Evolutionary conservation across 2,329 filamentous ascomycete genomes (phyloP).

Genomic region (Calonectria pseudoturangicola): DNA sequence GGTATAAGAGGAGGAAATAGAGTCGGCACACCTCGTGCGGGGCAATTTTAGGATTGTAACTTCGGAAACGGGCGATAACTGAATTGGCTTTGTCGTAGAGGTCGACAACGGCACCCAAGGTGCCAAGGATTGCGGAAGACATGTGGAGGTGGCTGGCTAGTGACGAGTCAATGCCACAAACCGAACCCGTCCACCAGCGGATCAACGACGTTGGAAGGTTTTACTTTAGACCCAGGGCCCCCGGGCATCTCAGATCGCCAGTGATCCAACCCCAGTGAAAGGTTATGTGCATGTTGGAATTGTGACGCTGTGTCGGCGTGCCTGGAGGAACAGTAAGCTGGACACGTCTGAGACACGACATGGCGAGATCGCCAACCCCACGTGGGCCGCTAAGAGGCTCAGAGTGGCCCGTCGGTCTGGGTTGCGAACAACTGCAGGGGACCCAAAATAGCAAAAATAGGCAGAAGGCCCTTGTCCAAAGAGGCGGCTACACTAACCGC

Average conservation of each 20-base stretch:
- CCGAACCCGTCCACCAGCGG: neutral
- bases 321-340: neutral
- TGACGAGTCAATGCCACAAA: neutral
- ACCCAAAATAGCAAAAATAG: conserved; percentile 11
- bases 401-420: neutral
- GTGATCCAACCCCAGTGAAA: neutral
- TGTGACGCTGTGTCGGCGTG: neutral
- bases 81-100: conserved; percentile 16
- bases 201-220: conserved; percentile 11
- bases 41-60: conserved; percentile 16
- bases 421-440: neutral
- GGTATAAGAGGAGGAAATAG: conserved; percentile 24
- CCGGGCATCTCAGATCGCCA: conserved; percentile 1
- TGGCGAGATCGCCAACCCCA: neutral
- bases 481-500: neutral
- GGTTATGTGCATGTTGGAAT: conserved; percentile 4
- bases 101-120: conserved; percentile 1
- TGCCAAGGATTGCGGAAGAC: conserved; percentile 27
- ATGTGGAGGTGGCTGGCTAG: neutral
- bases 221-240: conserved; percentile 5
- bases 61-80: conserved; percentile 14
- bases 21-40: conserved; percentile 25
- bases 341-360: neutral
- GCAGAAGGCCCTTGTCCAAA: neutral
- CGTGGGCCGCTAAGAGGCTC: neutral